Conservation (phyloP, 331 rosid species). For the Erythrophleum ivorense region DNA sequence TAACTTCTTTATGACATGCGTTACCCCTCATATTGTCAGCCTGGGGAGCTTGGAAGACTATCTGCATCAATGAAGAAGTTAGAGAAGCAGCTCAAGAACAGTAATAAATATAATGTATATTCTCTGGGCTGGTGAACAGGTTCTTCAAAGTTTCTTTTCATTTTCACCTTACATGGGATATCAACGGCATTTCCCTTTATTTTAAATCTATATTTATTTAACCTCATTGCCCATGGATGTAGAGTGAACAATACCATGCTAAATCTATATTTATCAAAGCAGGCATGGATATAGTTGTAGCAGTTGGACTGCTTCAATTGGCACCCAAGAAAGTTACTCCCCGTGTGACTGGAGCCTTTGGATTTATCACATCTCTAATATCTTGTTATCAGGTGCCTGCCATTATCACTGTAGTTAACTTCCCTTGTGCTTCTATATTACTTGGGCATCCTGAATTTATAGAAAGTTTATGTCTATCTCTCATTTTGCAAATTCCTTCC, state of each 20-base stretch:
- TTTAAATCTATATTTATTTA: neutral
- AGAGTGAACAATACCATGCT: conserved; percentile 77
- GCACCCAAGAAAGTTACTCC: conserved; percentile 85
- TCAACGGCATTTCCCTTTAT: neutral
- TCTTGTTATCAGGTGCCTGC: conserved; percentile 72
- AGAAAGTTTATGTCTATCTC: neutral
- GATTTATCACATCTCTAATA: conserved; percentile 66
- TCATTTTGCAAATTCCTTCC: neutral
- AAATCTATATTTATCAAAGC: conserved; percentile 82
- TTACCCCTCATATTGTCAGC: conserved; percentile 48
- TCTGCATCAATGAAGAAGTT: conserved; percentile 80
- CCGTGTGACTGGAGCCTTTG: conserved; percentile 75
- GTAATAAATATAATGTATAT: conserved; percentile 70
- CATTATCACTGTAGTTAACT: neutral
- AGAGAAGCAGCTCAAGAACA: conserved; percentile 73
- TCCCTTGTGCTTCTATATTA: neutral
- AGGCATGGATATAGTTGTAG: conserved; percentile 77
- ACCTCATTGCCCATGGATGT: conserved; percentile 34
- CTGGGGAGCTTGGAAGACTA: conserved; percentile 92
- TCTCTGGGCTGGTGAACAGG: conserved; percentile 10
- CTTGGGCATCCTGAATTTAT: neutral
- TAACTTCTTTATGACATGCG: conserved; percentile 30
- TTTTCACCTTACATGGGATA: neutral
- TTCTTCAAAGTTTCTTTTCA: conserved; percentile 14
- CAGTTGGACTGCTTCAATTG: conserved; percentile 86